A percentile compares a stretch with the other conserved stretches of the same genome.
phyloP scores from a whole-genome alignment of 345 rosid genomes.

The Brassica rapa region DNA sequence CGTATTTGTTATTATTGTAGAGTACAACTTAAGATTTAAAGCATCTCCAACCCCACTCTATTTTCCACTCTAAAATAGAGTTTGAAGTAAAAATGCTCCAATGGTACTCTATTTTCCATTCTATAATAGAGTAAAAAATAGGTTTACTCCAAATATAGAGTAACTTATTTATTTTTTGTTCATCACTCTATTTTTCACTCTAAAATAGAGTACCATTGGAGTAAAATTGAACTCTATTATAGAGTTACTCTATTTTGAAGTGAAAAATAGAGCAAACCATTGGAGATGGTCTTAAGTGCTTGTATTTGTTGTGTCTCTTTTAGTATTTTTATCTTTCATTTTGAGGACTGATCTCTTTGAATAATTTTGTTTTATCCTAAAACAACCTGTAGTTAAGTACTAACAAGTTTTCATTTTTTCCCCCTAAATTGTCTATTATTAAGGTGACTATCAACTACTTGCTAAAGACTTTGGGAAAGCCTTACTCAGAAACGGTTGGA shows the following conservation, averaged over 20 bases:
- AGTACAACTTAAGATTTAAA: background rate
- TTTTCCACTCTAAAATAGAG: too few relatives aligned
- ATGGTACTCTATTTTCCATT: too few relatives aligned
- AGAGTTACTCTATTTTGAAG: too few relatives aligned
- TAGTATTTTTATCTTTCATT: background rate
- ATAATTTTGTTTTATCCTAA: background rate
- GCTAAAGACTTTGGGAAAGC: constrained; percentile 69
- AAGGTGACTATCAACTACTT: constrained; percentile 96
- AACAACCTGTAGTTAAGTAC: background rate
- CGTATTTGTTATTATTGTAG: background rate
- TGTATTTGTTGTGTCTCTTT: background rate
- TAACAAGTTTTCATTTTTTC: constrained; percentile 9
- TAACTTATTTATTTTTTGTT: too few relatives aligned
- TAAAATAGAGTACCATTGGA: too few relatives aligned
- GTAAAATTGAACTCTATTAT: too few relatives aligned
- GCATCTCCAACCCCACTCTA: too few relatives aligned
- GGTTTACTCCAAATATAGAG: too few relatives aligned
- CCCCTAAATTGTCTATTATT: constrained; percentile 3
- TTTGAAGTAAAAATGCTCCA: too few relatives aligned
- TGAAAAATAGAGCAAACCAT: too few relatives aligned
- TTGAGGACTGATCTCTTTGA: background rate
- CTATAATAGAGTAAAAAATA: too few relatives aligned
- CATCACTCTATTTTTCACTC: too few relatives aligned
- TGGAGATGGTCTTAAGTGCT: background rate
- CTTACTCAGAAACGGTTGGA: constrained; percentile 82